These are phyloP conservation scores for Euphorbia pulcherrima DNA, from an alignment of 345 rosid species.

Conservation along the genomic window DNA sequence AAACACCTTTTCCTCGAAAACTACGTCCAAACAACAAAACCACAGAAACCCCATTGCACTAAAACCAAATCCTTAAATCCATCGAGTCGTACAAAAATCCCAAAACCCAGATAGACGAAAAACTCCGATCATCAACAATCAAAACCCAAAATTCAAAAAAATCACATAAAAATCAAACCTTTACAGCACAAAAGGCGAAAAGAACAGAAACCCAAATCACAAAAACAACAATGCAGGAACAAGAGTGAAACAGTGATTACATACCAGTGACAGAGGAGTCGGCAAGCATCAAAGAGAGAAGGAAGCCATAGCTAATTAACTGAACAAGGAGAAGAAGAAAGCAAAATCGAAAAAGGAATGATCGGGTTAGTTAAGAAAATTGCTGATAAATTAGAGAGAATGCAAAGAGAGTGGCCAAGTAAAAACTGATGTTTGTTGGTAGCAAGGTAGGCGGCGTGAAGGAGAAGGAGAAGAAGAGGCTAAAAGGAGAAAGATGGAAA, in stretches of 20 bases:
- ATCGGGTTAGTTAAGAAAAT: no score
- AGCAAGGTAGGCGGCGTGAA: slow-evolving; percentile 58
- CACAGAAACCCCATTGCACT: slow-evolving; percentile 15
- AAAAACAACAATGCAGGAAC: slow-evolving; percentile 14
- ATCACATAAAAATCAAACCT: slow-evolving; percentile 19
- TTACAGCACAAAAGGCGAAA: slow-evolving; percentile 17
- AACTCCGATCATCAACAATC: slow-evolving; percentile 19
- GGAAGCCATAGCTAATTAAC: slow-evolving; percentile 5
- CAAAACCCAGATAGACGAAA: slow-evolving; percentile 19
- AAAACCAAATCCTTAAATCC: slow-evolving; percentile 1
- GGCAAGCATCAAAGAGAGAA: slow-evolving; percentile 28
- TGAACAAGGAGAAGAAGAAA: not conserved
- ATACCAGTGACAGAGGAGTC: slow-evolving; percentile 22
- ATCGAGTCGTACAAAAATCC: slow-evolving; percentile 6
- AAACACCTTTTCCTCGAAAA: slow-evolving; percentile 21
- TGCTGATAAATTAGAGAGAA: slow-evolving; percentile 34
- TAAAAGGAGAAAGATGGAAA: not conserved
- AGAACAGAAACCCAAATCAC: slow-evolving; percentile 17
- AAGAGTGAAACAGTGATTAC: slow-evolving; percentile 16
- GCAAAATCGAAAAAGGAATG: not conserved
- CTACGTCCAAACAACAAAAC: slow-evolving; percentile 10
- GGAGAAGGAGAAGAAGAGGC: slow-evolving; percentile 40
- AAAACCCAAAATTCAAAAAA: slow-evolving; percentile 18
- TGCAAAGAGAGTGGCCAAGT: slow-evolving; percentile 33
- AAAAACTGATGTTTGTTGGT: slow-evolving; percentile 8